Base-by-base conservation (phyloP, 1,284 basidiomycete genomes). In the Termitomyces sp. region DNA sequence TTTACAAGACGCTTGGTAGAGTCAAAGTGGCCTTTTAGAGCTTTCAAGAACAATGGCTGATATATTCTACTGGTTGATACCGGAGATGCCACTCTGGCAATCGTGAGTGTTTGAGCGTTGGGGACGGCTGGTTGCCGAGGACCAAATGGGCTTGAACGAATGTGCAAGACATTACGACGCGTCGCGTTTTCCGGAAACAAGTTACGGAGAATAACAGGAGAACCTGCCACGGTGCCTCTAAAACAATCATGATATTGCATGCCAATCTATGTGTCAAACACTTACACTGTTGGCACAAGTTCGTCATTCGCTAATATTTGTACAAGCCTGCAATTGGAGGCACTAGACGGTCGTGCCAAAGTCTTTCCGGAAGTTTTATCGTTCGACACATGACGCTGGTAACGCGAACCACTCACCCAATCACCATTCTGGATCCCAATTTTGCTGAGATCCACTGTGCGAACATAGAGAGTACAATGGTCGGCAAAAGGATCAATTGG, bases 51-150 rank as follows among this genome's bases (percentile, higher is more conserved):
- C 6, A 84, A 67, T 0, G 76, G 65, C 63, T 97, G 90, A 62
- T 91, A 91, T 31, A 74, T 70, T 52, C 86, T 86, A 66, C 88
- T 84, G 5, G 82, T 83, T 1, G 90, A 85, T 56, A 88, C 70
- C 0, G 93, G 84, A 0, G 93, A 93, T 0, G 92, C 87, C 3
- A 99, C 76, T 16, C 93, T 81, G 1, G 93, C 87, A 34, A 99
- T 74, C 1, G 88, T 91, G 30, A 97, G 75, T 5, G 80, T 74
- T 50, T 72, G 75, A 1, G 93, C 93, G 8, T 72, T 79, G 0
- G 93, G 93, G 24, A 95, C 71, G 3, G 79, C 69, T 8, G 87
- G 86, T 49, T 68, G 65, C 5, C 68, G 66, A 5, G 77, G 75
- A 13, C 80, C 83, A 58, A 82, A 81, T 4, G 82, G 81, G 56